Evolutionary conservation across 768 basidiomycete genomes (phyloP).

Genomic region (Pleurotus eryngii): DNA sequence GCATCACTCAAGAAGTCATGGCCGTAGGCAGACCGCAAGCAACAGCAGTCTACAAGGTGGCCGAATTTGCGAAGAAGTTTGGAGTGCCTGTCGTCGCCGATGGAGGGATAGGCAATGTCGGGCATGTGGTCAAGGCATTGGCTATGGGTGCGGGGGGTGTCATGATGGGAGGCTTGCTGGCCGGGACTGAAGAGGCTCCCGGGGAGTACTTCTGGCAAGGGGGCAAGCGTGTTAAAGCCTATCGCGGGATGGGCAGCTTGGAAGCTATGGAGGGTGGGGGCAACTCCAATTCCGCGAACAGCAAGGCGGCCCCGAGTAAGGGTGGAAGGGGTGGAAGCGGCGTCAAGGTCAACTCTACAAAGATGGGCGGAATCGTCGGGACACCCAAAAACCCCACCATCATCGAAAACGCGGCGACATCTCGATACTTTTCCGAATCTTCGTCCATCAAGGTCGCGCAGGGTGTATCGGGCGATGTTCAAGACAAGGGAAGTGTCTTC

Average conservation of each 20-base stretch:
- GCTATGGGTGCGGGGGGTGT: conserved; percentile 92
- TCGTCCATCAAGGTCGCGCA: conserved; percentile 95
- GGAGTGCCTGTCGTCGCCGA: conserved; percentile 97
- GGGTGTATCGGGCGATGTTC: conserved; percentile 94
- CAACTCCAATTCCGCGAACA: conserved; percentile 27
- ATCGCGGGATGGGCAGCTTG: conserved; percentile 97
- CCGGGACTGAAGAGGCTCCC: conserved; percentile 95
- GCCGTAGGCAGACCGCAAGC: conserved; percentile 98
- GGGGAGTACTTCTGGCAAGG: conserved; percentile 99
- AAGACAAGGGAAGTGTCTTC: conserved; percentile 94
- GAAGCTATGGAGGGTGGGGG: conserved; percentile 89
- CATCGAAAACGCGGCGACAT: conserved; percentile 91
- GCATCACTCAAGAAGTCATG: conserved; percentile 99
- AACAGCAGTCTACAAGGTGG: conserved; percentile 94
- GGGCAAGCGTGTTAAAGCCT: conserved; percentile 97
- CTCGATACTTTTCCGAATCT: conserved; percentile 92
- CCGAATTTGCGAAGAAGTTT: conserved; percentile 90
- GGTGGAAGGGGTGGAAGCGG: conserved; percentile 40
- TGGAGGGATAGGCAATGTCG: conserved; percentile 93
- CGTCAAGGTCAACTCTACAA: conserved; percentile 8
- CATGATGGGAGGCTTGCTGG: conserved; percentile 98
- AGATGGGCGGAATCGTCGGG: conserved; percentile 38
- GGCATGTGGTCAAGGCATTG: conserved; percentile 96
- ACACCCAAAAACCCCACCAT: conserved; percentile 42
- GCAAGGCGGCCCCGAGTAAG: conserved; percentile 22